phyloP scores from a whole-genome alignment of 2,329 filamentous ascomycete species.

The Nannizziopsis barbatae region DNA sequence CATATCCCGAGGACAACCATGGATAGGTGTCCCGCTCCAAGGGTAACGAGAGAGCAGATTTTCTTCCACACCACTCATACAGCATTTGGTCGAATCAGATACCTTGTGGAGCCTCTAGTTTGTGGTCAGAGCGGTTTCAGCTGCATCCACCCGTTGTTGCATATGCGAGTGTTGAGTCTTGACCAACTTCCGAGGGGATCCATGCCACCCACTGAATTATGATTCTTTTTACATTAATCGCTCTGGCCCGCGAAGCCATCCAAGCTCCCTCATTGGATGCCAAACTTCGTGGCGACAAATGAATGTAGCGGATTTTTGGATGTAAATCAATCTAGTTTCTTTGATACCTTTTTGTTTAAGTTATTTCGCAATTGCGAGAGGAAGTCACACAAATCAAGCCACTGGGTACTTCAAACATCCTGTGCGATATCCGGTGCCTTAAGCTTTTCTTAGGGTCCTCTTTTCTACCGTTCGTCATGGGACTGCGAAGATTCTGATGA shows the following conservation, averaged over 20 bases:
- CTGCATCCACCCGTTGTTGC: constrained; percentile 22
- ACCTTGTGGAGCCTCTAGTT: constrained; percentile 9
- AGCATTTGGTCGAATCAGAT: neutral
- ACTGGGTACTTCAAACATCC: too few species aligned
- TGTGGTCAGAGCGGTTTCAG: constrained; percentile 19
- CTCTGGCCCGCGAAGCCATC: neutral
- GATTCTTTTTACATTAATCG: neutral
- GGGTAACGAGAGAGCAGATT: neutral
- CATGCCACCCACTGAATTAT: constrained; percentile 1
- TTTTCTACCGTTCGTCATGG: too few species aligned
- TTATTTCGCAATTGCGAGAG: too few species aligned
- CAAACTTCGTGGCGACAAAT: neutral
- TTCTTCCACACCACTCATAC: neutral
- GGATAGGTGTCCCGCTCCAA: too few species aligned
- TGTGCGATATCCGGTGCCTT: too few species aligned
- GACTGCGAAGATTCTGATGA: too few species aligned
- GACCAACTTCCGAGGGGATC: constrained; percentile 9
- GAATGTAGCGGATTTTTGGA: neutral
- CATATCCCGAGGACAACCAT: too few species aligned
- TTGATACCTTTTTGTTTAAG: too few species aligned
- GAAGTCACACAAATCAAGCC: too few species aligned
- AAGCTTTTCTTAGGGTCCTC: too few species aligned
- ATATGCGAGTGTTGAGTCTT: constrained; percentile 23
- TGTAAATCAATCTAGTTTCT: too few species aligned
- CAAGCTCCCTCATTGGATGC: constrained; percentile 2